Conservation (phyloP, 179 eudicot genomes). For the Actinidia polygama region DNA sequence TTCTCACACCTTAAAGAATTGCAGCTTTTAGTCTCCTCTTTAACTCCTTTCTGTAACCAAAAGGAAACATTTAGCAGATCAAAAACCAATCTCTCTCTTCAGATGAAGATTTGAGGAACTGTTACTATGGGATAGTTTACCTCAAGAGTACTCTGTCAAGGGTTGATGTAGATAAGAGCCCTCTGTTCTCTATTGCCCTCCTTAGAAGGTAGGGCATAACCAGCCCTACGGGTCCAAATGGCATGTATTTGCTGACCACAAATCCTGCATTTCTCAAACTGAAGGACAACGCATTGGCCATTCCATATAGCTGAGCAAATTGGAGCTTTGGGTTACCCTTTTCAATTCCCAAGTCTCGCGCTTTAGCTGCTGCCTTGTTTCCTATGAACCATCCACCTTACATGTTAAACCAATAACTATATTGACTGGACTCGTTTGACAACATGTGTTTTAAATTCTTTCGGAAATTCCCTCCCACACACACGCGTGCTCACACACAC, state of each 20-base stretch:
- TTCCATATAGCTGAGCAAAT: slow-evolving; percentile 92
- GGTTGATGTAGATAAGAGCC: slow-evolving; percentile 70
- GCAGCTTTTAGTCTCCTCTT: slow-evolving; percentile 52
- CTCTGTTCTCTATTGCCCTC: slow-evolving; percentile 92
- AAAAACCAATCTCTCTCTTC: not conserved
- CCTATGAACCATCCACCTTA: slow-evolving; percentile 35
- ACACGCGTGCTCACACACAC: too few species aligned
- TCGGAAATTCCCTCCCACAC: too few species aligned
- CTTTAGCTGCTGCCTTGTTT: slow-evolving; percentile 65
- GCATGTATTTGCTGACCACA: slow-evolving; percentile 89
- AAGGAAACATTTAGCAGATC: not conserved
- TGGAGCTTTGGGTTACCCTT: slow-evolving; percentile 64
- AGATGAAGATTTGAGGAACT: not conserved
- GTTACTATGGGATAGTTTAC: slow-evolving; percentile 39
- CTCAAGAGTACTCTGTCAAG: slow-evolving; percentile 82
- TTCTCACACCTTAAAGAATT: not conserved
- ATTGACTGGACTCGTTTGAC: too few species aligned
- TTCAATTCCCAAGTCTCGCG: slow-evolving; percentile 61
- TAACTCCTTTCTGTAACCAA: slow-evolving; percentile 60
- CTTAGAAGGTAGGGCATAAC: slow-evolving; percentile 90
- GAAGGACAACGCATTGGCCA: slow-evolving; percentile 80
- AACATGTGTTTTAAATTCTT: too few species aligned
- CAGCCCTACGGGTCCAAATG: slow-evolving; percentile 88
- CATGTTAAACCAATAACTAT: not conserved
- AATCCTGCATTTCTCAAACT: slow-evolving; percentile 92